These are phyloP conservation scores for Melianthus villosus DNA, from an alignment of 441 rosid genomes.

Conservation along the genomic window DNA sequence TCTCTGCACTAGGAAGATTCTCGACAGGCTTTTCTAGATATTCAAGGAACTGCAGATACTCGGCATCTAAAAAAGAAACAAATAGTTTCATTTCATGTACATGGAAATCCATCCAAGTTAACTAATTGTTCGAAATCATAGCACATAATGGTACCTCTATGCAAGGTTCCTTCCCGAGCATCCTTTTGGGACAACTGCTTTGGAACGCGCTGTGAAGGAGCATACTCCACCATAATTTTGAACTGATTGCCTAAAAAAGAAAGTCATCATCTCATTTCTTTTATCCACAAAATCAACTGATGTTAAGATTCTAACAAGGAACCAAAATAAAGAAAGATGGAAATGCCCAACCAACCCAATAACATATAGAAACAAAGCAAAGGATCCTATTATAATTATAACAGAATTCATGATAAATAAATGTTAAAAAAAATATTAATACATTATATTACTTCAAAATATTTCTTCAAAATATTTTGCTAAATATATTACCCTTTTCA, in stretches of 20 bases:
- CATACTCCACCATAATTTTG: slow-evolving; percentile 51
- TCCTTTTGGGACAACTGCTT: slow-evolving; percentile 45
- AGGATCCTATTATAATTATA: too few relatives aligned
- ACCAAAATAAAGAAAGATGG: too few relatives aligned
- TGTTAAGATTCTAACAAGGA: too few relatives aligned
- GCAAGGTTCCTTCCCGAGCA: slow-evolving; percentile 57
- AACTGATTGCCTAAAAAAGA: slow-evolving; percentile 40
- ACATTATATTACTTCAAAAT: slow-evolving; percentile 1
- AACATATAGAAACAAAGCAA: too few relatives aligned
- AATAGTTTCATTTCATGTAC: too few relatives aligned
- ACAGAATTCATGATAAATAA: too few relatives aligned
- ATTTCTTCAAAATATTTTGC: slow-evolving; percentile 7
- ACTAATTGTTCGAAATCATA: neutral
- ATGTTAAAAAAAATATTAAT: neutral
- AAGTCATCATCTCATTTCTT: too few relatives aligned
- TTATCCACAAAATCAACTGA: too few relatives aligned
- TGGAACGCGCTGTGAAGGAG: slow-evolving; percentile 59
- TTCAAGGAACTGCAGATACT: slow-evolving; percentile 63
- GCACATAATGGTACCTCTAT: slow-evolving; percentile 23
- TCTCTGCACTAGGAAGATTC: slow-evolving; percentile 79
- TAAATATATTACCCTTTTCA: slow-evolving; percentile 73
- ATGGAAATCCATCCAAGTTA: neutral
- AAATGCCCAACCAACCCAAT: too few relatives aligned
- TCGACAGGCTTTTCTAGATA: slow-evolving; percentile 51
- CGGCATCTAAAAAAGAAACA: slow-evolving; percentile 52